Conservation (phyloP, 495 filamentous ascomycete genomes). For the Podospora comata region DNA sequence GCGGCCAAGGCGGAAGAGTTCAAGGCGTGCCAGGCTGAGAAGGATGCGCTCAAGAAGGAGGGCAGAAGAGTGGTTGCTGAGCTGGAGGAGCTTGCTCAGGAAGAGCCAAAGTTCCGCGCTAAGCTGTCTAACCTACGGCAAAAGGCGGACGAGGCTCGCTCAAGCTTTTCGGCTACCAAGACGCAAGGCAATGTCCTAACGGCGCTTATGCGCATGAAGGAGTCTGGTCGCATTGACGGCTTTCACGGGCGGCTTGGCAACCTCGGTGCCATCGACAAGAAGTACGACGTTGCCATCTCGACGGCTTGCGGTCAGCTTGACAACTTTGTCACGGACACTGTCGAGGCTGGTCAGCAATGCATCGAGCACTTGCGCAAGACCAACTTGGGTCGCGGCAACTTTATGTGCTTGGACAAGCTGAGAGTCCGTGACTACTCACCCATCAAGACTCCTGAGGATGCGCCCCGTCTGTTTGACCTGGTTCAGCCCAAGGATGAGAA, state of each 20-base stretch:
- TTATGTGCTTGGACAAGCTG: constrained; percentile 90
- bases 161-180: constrained; percentile 81
- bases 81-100: constrained; percentile 63
- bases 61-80: constrained; percentile 65
- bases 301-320: constrained; percentile 89
- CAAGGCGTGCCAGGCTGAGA: constrained; percentile 69
- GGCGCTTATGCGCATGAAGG: constrained; percentile 88
- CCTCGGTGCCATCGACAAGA: constrained; percentile 89
- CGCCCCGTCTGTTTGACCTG: constrained; percentile 88
- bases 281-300: constrained; percentile 94
- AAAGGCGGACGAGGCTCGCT: constrained; percentile 91
- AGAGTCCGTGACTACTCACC: constrained; percentile 67
- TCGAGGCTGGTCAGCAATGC: constrained; percentile 93
- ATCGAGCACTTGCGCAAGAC: constrained; percentile 97
- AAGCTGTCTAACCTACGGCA: constrained; percentile 84
- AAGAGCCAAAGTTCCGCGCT: constrained; percentile 75
- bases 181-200: constrained; percentile 89
- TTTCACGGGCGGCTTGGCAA: constrained; percentile 96
- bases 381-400: constrained; percentile 93
- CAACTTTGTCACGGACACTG: constrained; percentile 92
- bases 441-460: constrained; percentile 86
- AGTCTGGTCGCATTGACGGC: constrained; percentile 92
- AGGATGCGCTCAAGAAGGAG: constrained; percentile 69
- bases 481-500: constrained; percentile 83
- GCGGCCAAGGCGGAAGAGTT: constrained; percentile 69